Percentiles rank a stretch among this genome's conserved stretches.
These are phyloP conservation scores for Ogataea trehaloabstinens DNA, from an alignment of 805 yeast species.

Conservation along the genomic window DNA sequence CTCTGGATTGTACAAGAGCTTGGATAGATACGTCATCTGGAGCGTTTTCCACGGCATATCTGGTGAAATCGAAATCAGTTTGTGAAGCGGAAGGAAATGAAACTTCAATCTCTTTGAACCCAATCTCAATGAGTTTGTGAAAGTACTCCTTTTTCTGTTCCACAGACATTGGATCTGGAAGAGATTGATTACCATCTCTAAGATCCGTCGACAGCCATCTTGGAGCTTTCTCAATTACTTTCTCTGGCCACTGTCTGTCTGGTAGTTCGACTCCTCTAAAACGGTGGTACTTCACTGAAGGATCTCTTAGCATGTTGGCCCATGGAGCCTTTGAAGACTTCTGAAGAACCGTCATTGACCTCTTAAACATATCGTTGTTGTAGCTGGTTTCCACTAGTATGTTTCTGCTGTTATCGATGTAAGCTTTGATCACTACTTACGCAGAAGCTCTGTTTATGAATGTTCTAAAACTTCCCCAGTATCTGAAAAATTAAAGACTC, in stretches of 20 bases:
- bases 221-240: slow-evolving; percentile 65
- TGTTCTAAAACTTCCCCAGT: too few relatives aligned
- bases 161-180: slow-evolving; percentile 81
- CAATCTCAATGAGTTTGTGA: slow-evolving; percentile 67
- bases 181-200: slow-evolving; percentile 78
- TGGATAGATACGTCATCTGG: slow-evolving; percentile 75
- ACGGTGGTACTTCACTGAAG: slow-evolving; percentile 59
- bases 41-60: slow-evolving; percentile 75
- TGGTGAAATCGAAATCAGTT: slow-evolving; percentile 77
- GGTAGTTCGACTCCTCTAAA: slow-evolving; percentile 54
- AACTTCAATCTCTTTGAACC: slow-evolving; percentile 80
- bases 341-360: slow-evolving; percentile 25
- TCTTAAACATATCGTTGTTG: slow-evolving; percentile 28
- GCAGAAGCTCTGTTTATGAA: too few relatives aligned
- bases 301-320: slow-evolving; percentile 64
- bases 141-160: slow-evolving; percentile 73
- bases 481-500: neutral
- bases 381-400: neutral
- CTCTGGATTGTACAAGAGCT: slow-evolving; percentile 75
- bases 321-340: slow-evolving; percentile 29
- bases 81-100: slow-evolving; percentile 81
- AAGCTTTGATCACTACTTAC: neutral
- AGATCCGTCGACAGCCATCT: slow-evolving; percentile 79
- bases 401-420: too few relatives aligned
- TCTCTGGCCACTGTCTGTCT: slow-evolving; percentile 71